A percentile compares a stretch with the other conserved stretches of the same genome.
Evolutionary conservation across 208 protist genomes (phyloP).

Genomic region (Leishmania tarentolae): DNA sequence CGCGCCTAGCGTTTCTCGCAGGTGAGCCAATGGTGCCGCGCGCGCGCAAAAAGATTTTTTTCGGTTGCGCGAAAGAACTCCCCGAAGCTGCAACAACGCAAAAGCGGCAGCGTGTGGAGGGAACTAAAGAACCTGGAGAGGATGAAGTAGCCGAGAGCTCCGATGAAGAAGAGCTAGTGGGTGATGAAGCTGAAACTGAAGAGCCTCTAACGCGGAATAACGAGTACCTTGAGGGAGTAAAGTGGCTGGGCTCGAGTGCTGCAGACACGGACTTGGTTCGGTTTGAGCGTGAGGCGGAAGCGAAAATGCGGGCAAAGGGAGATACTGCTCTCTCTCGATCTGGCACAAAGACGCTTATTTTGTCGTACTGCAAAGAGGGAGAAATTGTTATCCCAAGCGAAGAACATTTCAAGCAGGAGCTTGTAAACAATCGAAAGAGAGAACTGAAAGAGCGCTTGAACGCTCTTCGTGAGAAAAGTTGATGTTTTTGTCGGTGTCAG

Average conservation of each 20-base stretch:
- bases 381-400: conserved; percentile 54
- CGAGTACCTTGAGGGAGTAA: conserved; percentile 23
- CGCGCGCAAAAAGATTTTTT: conserved; percentile 52
- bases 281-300: conserved; percentile 34
- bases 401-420: conserved; percentile 43
- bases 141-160: neutral
- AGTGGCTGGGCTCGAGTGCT: conserved; percentile 28
- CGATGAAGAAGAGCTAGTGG: conserved; percentile 3
- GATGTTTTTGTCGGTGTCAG: neutral
- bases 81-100: conserved; percentile 45
- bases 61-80: conserved; percentile 77
- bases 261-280: conserved; percentile 35
- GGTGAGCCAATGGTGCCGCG: conserved; percentile 11
- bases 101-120: conserved; percentile 26
- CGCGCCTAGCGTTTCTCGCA: conserved; percentile 35
- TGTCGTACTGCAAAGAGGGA: conserved; percentile 32
- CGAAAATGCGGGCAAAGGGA: conserved; percentile 12
- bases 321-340: neutral
- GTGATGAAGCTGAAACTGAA: neutral
- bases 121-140: neutral
- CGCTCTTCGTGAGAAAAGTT: conserved; percentile 8
- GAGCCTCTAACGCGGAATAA: neutral
- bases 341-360: conserved; percentile 5
- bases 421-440: conserved; percentile 43
- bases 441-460: conserved; percentile 42